Conservation (phyloP, 129 eudicot species). For the Lactuca sativa region DNA sequence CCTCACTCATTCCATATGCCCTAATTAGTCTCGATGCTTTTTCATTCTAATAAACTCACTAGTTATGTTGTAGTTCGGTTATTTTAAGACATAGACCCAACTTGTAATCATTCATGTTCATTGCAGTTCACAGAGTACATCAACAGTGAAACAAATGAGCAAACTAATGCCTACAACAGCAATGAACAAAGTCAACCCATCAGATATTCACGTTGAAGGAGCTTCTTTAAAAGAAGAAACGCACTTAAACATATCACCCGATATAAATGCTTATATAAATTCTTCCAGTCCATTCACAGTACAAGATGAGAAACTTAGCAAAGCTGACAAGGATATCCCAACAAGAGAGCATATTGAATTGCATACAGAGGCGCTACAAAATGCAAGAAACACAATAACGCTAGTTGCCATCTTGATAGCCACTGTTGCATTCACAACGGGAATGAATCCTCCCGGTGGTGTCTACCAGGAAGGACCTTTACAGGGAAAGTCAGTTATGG, state of each 20-base stretch:
- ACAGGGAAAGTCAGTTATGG: slow-evolving; percentile 26
- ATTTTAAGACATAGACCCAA: no score
- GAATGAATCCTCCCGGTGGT: slow-evolving; percentile 44
- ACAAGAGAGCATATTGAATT: slow-evolving; percentile 16
- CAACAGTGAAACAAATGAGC: slow-evolving; percentile 10
- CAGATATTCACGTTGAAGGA: neutral
- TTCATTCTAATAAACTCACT: no score
- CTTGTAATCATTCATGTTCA: neutral
- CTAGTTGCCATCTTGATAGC: slow-evolving; percentile 37
- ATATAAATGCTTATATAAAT: slow-evolving; percentile 9
- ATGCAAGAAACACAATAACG: slow-evolving; percentile 35
- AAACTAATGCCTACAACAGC: slow-evolving; percentile 3
- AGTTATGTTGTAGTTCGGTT: neutral
- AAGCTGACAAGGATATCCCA: slow-evolving; percentile 13
- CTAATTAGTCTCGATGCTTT: no score
- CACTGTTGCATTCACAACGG: slow-evolving; percentile 38
- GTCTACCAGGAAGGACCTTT: slow-evolving; percentile 33
- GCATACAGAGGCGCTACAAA: slow-evolving; percentile 31
- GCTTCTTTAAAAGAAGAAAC: neutral
- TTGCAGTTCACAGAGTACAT: slow-evolving; percentile 32
- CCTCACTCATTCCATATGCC: no score
- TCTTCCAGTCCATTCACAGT: neutral
- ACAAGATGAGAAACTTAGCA: neutral
- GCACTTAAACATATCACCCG: neutral
- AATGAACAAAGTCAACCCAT: no score